These are phyloP conservation scores for Trypanosoma lewisi DNA, from an alignment of 208 protist genomes.

Conservation along the genomic window DNA sequence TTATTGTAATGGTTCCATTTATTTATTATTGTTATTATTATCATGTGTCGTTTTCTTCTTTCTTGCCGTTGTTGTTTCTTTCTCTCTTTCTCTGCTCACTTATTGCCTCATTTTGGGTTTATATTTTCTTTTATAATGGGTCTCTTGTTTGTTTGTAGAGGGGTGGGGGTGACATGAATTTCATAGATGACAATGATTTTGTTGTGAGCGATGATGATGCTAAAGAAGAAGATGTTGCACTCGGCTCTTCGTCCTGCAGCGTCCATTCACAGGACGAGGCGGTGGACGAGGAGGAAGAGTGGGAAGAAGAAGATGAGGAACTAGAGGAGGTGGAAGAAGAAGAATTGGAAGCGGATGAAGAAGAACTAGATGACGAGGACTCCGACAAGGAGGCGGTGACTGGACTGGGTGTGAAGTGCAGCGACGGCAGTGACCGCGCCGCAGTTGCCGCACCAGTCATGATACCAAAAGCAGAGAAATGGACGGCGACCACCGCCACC, in stretches of 20 bases:
- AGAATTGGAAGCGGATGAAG: slow-evolving; percentile 6
- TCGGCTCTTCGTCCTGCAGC: not conserved
- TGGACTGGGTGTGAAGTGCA: not conserved
- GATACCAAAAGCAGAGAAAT: not conserved
- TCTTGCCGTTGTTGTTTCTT: slow-evolving; percentile 13
- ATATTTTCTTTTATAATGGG: not conserved
- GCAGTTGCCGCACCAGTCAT: not conserved
- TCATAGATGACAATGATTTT: slow-evolving; percentile 25
- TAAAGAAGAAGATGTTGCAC: not conserved
- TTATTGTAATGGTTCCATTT: too few relatives aligned
- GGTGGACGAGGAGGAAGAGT: slow-evolving; percentile 9
- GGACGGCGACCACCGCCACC: not conserved
- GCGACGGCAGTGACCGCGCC: not conserved
- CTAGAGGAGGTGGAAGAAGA: slow-evolving; percentile 24
- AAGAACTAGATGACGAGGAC: slow-evolving; percentile 4
- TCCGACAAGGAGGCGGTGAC: not conserved
- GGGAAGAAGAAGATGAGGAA: slow-evolving; percentile 11
- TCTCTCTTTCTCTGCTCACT: slow-evolving; percentile 17
- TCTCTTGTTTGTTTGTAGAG: not conserved
- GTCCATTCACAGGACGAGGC: not conserved
- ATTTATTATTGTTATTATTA: too few relatives aligned
- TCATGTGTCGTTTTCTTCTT: slow-evolving; percentile 11
- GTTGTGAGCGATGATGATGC: slow-evolving; percentile 20
- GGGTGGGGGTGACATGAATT: slow-evolving; percentile 14
- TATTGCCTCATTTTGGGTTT: slow-evolving; percentile 9